phyloP scores from a whole-genome alignment of 768 basidiomycete genomes.

The Russula sp. region DNA sequence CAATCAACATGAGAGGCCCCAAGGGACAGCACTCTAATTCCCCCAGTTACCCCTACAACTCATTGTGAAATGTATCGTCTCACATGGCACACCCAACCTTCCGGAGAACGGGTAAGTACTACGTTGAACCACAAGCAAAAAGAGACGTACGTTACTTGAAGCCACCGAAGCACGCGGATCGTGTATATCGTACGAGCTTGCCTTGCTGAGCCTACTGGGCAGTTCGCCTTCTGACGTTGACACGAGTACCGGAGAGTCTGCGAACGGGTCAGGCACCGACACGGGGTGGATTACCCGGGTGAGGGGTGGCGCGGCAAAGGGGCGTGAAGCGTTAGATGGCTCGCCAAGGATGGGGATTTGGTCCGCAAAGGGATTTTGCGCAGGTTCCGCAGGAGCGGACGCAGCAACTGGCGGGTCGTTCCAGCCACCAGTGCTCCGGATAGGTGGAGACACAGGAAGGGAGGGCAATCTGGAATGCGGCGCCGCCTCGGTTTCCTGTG shows the following conservation, averaged over 20 bases:
- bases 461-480: neutral
- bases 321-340: neutral
- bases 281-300: neutral
- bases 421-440: neutral
- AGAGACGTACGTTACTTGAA: neutral
- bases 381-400: neutral
- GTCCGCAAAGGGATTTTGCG: slow-evolving; percentile 1
- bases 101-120: slow-evolving; percentile 34
- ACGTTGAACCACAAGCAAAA: neutral
- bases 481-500: neutral
- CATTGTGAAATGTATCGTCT: slow-evolving; percentile 23
- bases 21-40: neutral
- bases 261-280: slow-evolving; percentile 3
- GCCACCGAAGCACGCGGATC: neutral
- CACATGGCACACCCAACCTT: slow-evolving; percentile 36
- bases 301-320: neutral
- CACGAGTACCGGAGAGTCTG: neutral
- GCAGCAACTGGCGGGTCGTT: neutral
- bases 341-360: neutral
- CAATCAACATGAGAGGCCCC: neutral
- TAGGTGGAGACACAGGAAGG: neutral
- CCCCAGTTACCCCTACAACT: neutral
- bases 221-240: neutral
- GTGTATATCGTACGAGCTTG: neutral
- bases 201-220: slow-evolving; percentile 4